Evolutionary conservation across 1,284 basidiomycete genomes (phyloP), one percentile per base, ranked within the genome.

Genomic region (Fistulinella staudtii): DNA sequence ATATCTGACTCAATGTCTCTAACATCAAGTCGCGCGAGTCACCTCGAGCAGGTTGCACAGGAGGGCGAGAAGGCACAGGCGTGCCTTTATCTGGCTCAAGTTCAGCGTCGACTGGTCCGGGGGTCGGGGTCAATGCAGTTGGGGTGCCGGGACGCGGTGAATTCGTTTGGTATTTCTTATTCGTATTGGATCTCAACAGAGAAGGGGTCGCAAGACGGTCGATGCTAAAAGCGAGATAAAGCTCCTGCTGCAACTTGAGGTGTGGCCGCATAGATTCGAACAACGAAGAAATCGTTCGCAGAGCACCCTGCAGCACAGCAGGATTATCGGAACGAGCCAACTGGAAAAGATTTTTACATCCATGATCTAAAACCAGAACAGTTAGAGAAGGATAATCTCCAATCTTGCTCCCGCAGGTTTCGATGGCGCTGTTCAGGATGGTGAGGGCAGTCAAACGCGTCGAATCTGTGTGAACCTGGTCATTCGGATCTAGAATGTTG

Each of bases 271-370:
- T 87, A 4, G 89, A 89, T 52, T 93, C 86, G 57, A 98, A 88
- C 53, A 98, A 77, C 5, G 89, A 89, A 5, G 88, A 83, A 46
- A 93, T 90, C 1, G 90, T 85, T 21, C 95, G 86, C 29, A 99
- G 73, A 23, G 91, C 80, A 43, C 81, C 74, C 30, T 90, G 82
- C 9, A 98, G 76, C 33, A 99, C 79, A 36, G 77, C 74, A 2
- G 80, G 76, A 47, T 92, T 89, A 54, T 97, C 93, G 5, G 92
- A 92, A 30, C 93, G 80, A 8, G 92, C 93, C 14, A 97, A 79
- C 68, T 93, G 86, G 74, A 99, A 97, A 28, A 99, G 80, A 60
- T 89, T 93, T 66, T 96, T 94, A 76, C 95, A 98, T 0, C 92
- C 93, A 46, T 89, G 79, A 62, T 99, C 96, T 22, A 89, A 70